Base-by-base conservation (phyloP, 2,329 filamentous ascomycete genomes). In the Cytospora schulzeri region DNA sequence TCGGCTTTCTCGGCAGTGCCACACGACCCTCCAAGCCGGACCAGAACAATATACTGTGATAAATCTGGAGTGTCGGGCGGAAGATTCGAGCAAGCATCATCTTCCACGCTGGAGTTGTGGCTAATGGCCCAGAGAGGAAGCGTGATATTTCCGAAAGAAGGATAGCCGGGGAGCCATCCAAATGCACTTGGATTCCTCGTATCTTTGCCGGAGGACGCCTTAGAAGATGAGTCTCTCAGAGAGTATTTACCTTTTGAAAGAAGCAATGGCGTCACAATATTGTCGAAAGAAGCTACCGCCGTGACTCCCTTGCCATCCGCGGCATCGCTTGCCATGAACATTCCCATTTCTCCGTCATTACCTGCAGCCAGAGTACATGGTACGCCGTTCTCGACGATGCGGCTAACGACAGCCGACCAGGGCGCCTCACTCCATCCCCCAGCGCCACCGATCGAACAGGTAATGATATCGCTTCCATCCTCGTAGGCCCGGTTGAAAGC, bases 401-500 rank as follows among this genome's bases (percentile, higher is more conserved):
- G 71, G 26, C 69, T 68, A 17, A 69, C 71, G 2, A 69, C 70
- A 8, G 72, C 64, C 1, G 72, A 68, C 56, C 69, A 70, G 0
- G 70, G 69, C 19, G 73, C 68, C 31, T 70, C 66, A 24, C 70
- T 65, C 73, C 73, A 76, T 9, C 72, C 72, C 1, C 66, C 69
- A 12, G 67, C 58, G 5, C 69, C 65, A n/a, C 72, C 74, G 4
- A 72, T 62, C 4, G 72, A 74, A 35, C 69, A 66, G 17, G 71
- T 73, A 63, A 77, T 76, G 60, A 76, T 70, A n/a, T 76, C 70
- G 56, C 70, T 71, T 3, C 76, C 76, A 24, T 78, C 79, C 57
- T 80, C 76, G 50, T 76, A 79, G 0, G 80, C 80, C 67, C 72
- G 76, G 63, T 77, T 77, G 68, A 79, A 79, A 11, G 76, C 79